A percentile compares a stretch with the other conserved stretches of the same genome.
Evolutionary conservation across 169 alveolate genomes (phyloP).

Genomic region (Cryptosporidium viatorum): DNA sequence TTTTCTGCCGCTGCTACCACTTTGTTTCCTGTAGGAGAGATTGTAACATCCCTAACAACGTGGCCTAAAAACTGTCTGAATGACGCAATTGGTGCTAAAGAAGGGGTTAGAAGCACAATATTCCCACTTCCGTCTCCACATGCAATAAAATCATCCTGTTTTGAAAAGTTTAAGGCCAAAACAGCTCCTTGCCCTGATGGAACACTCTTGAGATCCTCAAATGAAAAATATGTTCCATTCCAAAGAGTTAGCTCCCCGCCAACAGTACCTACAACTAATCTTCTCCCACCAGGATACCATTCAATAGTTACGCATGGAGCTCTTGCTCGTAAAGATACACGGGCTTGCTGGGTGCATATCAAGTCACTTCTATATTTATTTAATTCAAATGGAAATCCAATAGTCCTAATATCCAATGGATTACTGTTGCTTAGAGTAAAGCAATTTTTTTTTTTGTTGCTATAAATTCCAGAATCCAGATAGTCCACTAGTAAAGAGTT

Average conservation of each 20-base stretch:
- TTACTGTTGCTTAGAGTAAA: constrained; percentile 20
- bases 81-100: constrained; percentile 74
- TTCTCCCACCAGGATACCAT: constrained; percentile 89
- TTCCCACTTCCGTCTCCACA: constrained; percentile 76
- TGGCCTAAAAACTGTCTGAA: constrained; percentile 73
- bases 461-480: constrained; percentile 55
- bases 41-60: constrained; percentile 74
- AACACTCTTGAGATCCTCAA: constrained; percentile 88
- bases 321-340: constrained; percentile 67
- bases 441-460: constrained; percentile 38
- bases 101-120: constrained; percentile 57
- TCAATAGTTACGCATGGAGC: constrained; percentile 78
- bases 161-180: constrained; percentile 64
- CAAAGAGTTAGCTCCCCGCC: constrained; percentile 88
- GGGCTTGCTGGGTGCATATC: constrained; percentile 73
- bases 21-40: constrained; percentile 72
- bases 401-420: constrained; percentile 42
- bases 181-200: constrained; percentile 76
- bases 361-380: constrained; percentile 57
- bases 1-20: constrained; percentile 74
- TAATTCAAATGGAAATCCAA: constrained; percentile 67
- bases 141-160: constrained; percentile 72
- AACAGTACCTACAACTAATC: constrained; percentile 89
- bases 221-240: constrained; percentile 87
- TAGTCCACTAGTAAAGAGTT: constrained; percentile 63